These are phyloP conservation scores for Bathelium albidoporum DNA, from an alignment of 495 filamentous ascomycete genomes.

Conservation along the genomic window DNA sequence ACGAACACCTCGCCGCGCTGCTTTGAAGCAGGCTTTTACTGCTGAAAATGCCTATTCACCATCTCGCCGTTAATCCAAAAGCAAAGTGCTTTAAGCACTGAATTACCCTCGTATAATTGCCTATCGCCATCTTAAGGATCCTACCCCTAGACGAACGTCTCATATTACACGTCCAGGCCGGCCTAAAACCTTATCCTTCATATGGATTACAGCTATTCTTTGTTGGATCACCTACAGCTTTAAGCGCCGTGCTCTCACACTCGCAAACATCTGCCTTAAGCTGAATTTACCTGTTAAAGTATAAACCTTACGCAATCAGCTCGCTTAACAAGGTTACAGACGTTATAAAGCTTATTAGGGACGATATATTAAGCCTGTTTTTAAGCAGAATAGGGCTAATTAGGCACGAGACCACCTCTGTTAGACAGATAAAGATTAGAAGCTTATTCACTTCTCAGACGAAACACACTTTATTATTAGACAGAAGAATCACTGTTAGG, in stretches of 20 bases:
- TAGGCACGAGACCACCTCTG: neutral
- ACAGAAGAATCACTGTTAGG: neutral
- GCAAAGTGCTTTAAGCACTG: neutral
- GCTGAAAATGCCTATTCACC: neutral
- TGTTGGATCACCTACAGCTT: neutral
- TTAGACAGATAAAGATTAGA: neutral
- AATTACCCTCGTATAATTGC: neutral
- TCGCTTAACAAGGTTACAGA: neutral
- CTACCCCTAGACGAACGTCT: neutral
- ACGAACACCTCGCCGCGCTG: neutral
- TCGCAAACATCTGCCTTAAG: neutral
- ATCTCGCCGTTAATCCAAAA: neutral
- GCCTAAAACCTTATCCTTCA: neutral
- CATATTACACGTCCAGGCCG: neutral
- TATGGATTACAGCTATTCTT: neutral
- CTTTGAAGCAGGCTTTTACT: neutral
- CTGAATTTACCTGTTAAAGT: neutral
- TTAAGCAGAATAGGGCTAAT: neutral
- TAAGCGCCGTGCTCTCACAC: neutral
- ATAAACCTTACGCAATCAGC: neutral
- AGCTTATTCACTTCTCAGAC: neutral
- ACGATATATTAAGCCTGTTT: neutral
- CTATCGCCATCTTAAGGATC: neutral
- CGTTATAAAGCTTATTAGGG: neutral
- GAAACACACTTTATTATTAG: constrained; percentile 1